Evolutionary conservation across 148 eudicot species (phyloP).

Genomic region (Silene uniflora): DNA sequence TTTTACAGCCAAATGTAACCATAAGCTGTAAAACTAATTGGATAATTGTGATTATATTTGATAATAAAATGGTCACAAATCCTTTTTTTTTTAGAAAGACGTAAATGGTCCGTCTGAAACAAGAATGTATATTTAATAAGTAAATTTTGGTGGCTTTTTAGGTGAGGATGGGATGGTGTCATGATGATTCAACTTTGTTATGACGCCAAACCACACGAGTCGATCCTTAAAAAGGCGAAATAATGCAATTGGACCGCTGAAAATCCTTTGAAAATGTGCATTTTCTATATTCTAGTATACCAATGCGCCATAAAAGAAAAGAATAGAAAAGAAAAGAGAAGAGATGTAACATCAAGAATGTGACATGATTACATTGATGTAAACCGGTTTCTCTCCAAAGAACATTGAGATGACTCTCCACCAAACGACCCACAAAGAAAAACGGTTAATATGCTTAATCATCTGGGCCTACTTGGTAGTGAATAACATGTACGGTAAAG

Average conservation of each 20-base stretch:
- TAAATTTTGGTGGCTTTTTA: too few relatives aligned
- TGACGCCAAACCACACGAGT: not conserved
- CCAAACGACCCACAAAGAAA: slow-evolving; percentile 21
- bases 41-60: too few relatives aligned
- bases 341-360: slow-evolving; percentile 9
- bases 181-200: not conserved
- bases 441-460: not conserved
- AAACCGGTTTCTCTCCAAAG: slow-evolving; percentile 12
- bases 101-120: too few relatives aligned
- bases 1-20: too few relatives aligned
- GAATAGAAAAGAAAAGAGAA: not conserved
- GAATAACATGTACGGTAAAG: not conserved
- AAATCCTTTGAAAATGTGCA: not conserved
- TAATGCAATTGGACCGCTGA: slow-evolving; percentile 21
- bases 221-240: not conserved
- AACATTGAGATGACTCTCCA: slow-evolving; percentile 26
- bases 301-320: slow-evolving; percentile 11
- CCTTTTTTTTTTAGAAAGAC: too few relatives aligned
- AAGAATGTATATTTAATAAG: too few relatives aligned
- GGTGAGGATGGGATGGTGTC: too few relatives aligned
- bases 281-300: too few relatives aligned
- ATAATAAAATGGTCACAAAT: too few relatives aligned
- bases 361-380: slow-evolving; percentile 19
- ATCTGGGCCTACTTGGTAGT: slow-evolving; percentile 6
- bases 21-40: too few relatives aligned